phyloP scores from a whole-genome alignment of 257 asterid genomes.

The Scutellaria baicalensis region DNA sequence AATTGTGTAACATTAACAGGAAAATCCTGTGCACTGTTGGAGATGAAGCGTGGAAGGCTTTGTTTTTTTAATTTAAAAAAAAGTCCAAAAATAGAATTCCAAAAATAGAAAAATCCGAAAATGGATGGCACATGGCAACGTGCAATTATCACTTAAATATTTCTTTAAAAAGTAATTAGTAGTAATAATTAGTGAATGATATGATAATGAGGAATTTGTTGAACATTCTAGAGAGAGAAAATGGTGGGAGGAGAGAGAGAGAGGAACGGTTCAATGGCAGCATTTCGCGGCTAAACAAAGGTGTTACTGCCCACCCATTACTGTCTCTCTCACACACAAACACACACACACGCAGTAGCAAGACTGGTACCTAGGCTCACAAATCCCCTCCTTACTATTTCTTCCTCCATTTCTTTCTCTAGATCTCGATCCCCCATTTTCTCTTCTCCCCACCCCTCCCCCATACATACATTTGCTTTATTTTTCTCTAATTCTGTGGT shows the following conservation, averaged over 20 bases:
- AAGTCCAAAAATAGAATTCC: background rate
- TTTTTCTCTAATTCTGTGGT: background rate
- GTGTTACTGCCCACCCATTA: slow-evolving; percentile 22
- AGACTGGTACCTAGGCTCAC: slow-evolving; percentile 7
- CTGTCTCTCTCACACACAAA: slow-evolving; percentile 11
- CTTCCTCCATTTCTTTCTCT: slow-evolving; percentile 21
- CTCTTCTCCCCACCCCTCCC: slow-evolving; percentile 10
- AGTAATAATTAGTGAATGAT: background rate
- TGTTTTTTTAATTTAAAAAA: no score
- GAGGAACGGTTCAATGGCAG: slow-evolving; percentile 40
- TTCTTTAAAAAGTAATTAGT: background rate
- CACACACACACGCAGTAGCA: slow-evolving; percentile 6
- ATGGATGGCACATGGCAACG: no score
- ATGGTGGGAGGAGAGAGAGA: background rate
- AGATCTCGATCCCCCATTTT: slow-evolving; percentile 37
- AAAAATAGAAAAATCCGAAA: background rate
- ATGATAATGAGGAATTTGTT: slow-evolving; percentile 10
- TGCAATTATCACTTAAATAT: no score
- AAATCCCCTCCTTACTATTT: slow-evolving; percentile 8
- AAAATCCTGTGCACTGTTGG: no score
- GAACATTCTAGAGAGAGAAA: background rate
- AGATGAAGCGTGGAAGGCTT: no score
- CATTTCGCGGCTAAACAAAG: slow-evolving; percentile 39
- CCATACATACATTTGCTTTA: slow-evolving; percentile 17
- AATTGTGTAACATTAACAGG: no score